Conservation (phyloP, 2,329 filamentous ascomycete genomes). For the Aspergillus novoparasiticus region DNA sequence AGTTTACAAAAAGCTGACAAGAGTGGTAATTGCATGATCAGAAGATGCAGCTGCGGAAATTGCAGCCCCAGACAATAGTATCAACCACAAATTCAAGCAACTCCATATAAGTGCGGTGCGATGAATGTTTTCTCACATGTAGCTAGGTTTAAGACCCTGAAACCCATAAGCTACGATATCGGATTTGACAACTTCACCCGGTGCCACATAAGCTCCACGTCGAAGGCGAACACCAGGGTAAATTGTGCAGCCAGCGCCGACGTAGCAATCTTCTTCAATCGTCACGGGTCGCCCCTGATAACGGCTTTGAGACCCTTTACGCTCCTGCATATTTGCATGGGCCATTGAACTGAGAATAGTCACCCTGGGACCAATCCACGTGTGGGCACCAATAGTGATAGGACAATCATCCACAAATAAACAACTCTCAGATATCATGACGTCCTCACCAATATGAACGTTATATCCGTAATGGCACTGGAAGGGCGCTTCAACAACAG, state of each 20-base stretch:
- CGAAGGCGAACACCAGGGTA: constrained; percentile 48
- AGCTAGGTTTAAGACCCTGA: constrained; percentile 44
- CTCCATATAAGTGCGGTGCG: neutral
- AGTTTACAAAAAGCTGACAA: neutral
- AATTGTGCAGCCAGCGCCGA: constrained; percentile 65
- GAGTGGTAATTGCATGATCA: neutral
- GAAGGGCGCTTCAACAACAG: constrained; percentile 84
- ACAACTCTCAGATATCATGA: constrained; percentile 80
- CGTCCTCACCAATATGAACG: constrained; percentile 81
- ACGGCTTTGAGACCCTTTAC: constrained; percentile 72
- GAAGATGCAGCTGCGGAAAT: neutral
- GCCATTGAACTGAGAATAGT: constrained; percentile 78
- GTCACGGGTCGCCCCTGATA: constrained; percentile 71
- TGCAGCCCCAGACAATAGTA: neutral
- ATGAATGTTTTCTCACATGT: constrained; percentile 33
- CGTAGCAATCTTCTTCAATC: constrained; percentile 73
- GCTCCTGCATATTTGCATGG: constrained; percentile 70
- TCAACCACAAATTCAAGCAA: neutral
- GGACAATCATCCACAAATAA: constrained; percentile 83
- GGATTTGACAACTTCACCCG: constrained; percentile 48
- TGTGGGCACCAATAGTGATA: constrained; percentile 75
- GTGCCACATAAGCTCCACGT: constrained; percentile 47
- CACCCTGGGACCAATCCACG: constrained; percentile 75
- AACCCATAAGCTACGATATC: constrained; percentile 47
- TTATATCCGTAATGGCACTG: constrained; percentile 96